Evolutionary conservation across 2,329 filamentous ascomycete species (phyloP), one percentile per base, ranked within the genome.

Genomic region (Trichoderma koningiopsis): DNA sequence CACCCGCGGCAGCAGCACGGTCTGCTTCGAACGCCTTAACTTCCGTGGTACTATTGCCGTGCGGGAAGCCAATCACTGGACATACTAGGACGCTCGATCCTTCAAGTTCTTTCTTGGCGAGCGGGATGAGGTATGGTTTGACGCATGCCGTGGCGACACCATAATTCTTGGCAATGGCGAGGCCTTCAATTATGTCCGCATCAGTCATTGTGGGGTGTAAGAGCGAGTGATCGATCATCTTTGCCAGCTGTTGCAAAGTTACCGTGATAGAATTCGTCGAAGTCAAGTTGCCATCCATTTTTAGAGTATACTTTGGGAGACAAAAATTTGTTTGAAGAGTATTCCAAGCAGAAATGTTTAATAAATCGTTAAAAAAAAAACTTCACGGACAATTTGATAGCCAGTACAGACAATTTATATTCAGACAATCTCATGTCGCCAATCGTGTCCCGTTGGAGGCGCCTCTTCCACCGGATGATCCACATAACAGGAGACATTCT

Each of bases 1-100:
- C 43, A 0, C 82, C 86, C 2, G 87, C 87, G 0, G 80, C 81
- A 3, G 77, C 73, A 0, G 81, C 81, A 0, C 86, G 86, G 0
- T 80, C 79, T 0, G 75, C 75, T 49, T 49, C 43, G 13, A 49
- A 22, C 19, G 24, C 43, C n/a, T 49, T 49, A 4, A 49, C 43
- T 49, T 49, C 43, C 1, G 43, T 49, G 43, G 43, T 49, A 11
- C 43, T 49, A 6, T 49, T 49, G 8, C 43, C 43, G n/a, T 49
- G 43, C n/a, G 43, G 43, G n/a, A 49, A 49, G 10, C 43, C 43
- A 49, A 49, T 49, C 22, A 49, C n/a, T 5, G 43, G n/a, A 11
- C 43, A 49, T 4, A 49, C 43, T n/a, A 13, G 43, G 4, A 49
- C 43, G 10, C n/a, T n/a, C 8, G 43, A 49, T n/a, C 43, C 43